A percentile compares a stretch with the other conserved stretches of the same genome.
phyloP scores from a whole-genome alignment of 176 grass and related monocot genomes.

The Paspalum vaginatum region DNA sequence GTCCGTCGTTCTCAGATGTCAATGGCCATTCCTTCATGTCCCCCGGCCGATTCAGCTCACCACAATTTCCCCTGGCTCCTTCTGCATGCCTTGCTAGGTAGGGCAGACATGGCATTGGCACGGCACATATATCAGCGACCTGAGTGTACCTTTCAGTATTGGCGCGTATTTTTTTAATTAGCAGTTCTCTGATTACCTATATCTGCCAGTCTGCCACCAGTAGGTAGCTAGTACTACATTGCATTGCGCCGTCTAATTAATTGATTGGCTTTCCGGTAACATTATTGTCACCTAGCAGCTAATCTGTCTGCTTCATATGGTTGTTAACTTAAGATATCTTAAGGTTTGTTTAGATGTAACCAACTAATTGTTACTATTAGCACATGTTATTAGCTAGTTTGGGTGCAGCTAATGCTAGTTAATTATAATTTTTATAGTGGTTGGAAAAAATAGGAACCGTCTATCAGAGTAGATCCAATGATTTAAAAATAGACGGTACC shows the following conservation, averaged over 20 bases:
- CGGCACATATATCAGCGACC: neutral
- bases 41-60: slow-evolving; percentile 6
- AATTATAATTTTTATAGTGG: too few species aligned
- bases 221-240: neutral
- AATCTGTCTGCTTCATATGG: neutral
- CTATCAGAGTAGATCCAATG: too few species aligned
- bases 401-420: too few species aligned
- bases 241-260: neutral
- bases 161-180: neutral
- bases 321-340: slow-evolving; percentile 9
- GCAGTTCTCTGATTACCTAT: neutral
- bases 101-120: neutral
- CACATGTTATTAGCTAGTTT: too few species aligned
- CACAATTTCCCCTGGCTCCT: neutral
- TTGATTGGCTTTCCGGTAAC: neutral
- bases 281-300: slow-evolving; percentile 11
- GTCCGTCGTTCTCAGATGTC: slow-evolving; percentile 36
- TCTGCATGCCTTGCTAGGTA: neutral
- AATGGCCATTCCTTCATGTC: slow-evolving; percentile 9
- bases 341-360: too few species aligned
- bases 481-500: too few species aligned
- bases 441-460: too few species aligned
- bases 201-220: too few species aligned
- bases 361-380: too few species aligned
- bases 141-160: neutral